Evolutionary conservation across 1,284 basidiomycete species (phyloP).

Genomic region (Malassezia nana): DNA sequence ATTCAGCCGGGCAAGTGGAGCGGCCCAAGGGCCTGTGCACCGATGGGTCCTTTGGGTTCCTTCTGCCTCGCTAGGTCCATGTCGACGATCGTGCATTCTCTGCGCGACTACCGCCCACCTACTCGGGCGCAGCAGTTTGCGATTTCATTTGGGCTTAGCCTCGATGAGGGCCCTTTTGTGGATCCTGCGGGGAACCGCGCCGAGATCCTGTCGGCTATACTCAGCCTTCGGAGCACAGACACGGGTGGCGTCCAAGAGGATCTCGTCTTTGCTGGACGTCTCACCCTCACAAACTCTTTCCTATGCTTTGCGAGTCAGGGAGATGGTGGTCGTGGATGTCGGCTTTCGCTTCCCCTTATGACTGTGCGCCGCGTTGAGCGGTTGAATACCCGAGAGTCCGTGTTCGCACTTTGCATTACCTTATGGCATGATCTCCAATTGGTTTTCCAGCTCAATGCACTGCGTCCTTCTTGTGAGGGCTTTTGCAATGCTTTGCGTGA

Average conservation of each 20-base stretch:
- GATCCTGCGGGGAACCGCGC: constrained; percentile 22
- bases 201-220: constrained; percentile 39
- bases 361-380: constrained; percentile 92
- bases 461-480: constrained; percentile 86
- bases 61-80: constrained; percentile 15
- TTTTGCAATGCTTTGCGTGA: constrained; percentile 85
- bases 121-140: constrained; percentile 38
- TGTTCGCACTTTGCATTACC: constrained; percentile 86
- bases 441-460: constrained; percentile 84
- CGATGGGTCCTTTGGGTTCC: not conserved
- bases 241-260: constrained; percentile 34
- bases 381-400: constrained; percentile 55
- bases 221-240: constrained; percentile 35
- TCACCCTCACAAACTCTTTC: constrained; percentile 80
- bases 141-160: constrained; percentile 35
- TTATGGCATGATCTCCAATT: constrained; percentile 94
- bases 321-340: constrained; percentile 66
- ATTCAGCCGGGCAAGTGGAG: constrained; percentile 1
- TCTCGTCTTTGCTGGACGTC: constrained; percentile 57
- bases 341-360: constrained; percentile 81
- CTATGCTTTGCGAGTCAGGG: constrained; percentile 84
- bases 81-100: constrained; percentile 47
- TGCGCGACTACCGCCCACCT: constrained; percentile 45
- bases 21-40: not conserved
- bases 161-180: constrained; percentile 26